Evolutionary conservation across 805 yeast species (phyloP), one percentile per base, ranked within the genome.

Genomic region (Jamesozyma gamospora): DNA sequence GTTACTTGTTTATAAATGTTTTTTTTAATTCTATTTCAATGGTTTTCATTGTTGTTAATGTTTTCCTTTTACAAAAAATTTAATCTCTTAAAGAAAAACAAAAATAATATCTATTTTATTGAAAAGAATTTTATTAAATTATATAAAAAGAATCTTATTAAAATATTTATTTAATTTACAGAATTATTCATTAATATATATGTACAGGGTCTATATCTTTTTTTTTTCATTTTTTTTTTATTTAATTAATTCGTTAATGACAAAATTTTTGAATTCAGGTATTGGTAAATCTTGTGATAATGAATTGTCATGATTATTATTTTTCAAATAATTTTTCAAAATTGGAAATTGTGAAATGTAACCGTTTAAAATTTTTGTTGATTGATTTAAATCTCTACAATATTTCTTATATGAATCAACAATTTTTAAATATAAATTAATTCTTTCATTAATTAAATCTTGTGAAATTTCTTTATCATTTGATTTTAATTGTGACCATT

Each of bases 351-450:
- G 51, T 52, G 14, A 5, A 4, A 62, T 52, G 36, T 64, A 67
- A 37, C 62, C 62, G 32, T 60, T 53, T 26, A 65, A 53, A 38
- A 64, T 60, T 40, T 59, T 62, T 36, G 58, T 58, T 44, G 62
- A 59, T 42, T 66, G 69, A 25, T 60, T 62, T 33, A 62, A 45
- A 28, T 67, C 65, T 35, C 67, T 62, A 43, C 69, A 66, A 43
- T 56, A 69, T 12, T 57, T 58, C 6, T 67, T 58, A 43, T 67
- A 74, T 28, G 61, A 43, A 42, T 70, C 67, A 52, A 75, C 66
- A 37, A 76, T 56, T 32, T 68, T 63, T 56, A 71, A 67, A 56
- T 74, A 77, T 14, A 75, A 55, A 21, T 65, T 63, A 26, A 65
- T 63, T 55, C 82, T 65, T 30, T 65, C 68, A 13, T 63, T 52